Evolutionary conservation across 257 asterid genomes (phyloP), one percentile per base, ranked within the genome.

Genomic region (Solanum neorickii): DNA sequence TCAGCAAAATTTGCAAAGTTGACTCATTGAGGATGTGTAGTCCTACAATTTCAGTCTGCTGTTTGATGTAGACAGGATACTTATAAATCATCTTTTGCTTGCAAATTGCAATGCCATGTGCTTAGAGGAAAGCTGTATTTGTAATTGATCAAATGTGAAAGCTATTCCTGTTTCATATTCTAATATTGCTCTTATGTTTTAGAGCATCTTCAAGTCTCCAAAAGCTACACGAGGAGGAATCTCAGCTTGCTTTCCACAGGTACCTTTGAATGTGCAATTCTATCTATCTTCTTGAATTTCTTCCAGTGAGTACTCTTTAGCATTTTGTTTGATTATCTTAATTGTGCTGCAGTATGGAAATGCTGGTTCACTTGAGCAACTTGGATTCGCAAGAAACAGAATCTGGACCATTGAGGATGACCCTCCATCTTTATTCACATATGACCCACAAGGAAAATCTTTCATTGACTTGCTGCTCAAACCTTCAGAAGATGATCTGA

Each of bases 141-240:
- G 65, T 60, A 6, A 35, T 18, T n/a, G 42, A 35, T 33, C 23
- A 42, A 44, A 29, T 59, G 75, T 25, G 25, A 80, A 27, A 14
- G 35, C 84, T 65, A 29, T 42, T 37, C 25, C 25, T 23, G 86
- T 76, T 85, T 70, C 29, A 25, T 44, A 46, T 68, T 72, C 86
- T 68, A 68, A 47, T 6, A 49, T 68, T 65, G 46, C 78, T 37
- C 68, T 66, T 77, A 31, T 87, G 60, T 23, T 89, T 87, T 87
- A 95, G 99, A 97, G 96, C 49, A 92, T 94, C 90, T 93, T 95
- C 39, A 95, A 97, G 92, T 91, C 98, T 88, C 98, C 98, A 56
- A 94, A 94, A 93, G 98, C 94, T 56, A 92, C 94, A 93, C 92
- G 98, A 47, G 99, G 99, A 84, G 99, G 99, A 86, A 96, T 97